Conservation (phyloP, 2,329 filamentous ascomycete species). For the Stachybotrys elegans region DNA sequence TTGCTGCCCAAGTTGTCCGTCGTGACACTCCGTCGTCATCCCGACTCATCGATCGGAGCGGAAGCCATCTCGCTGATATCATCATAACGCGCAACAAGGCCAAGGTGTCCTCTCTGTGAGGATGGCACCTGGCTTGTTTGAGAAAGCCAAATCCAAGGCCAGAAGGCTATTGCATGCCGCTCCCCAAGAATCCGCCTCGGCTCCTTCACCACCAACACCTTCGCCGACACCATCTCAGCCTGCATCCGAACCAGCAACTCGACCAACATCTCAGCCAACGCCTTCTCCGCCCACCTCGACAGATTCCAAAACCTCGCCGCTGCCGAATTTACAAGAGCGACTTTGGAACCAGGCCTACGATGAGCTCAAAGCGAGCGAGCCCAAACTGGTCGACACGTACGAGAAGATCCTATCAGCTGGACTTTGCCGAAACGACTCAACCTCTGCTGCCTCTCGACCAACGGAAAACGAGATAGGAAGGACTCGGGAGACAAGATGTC, state of each 20-base stretch:
- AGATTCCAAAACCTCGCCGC: neutral
- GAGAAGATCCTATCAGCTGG: constrained; percentile 13
- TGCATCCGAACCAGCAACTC: neutral
- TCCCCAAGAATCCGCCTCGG: neutral
- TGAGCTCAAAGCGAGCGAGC: constrained; percentile 9
- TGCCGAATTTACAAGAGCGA: constrained; percentile 4
- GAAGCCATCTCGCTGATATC: neutral
- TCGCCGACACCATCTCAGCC: neutral
- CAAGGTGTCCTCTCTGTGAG: neutral
- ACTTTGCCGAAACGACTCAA: constrained; percentile 4
- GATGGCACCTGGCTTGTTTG: neutral
- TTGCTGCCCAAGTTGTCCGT: neutral
- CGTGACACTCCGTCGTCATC: neutral
- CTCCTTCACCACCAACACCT: constrained; percentile 1
- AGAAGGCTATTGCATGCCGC: neutral
- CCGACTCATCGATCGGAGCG: neutral
- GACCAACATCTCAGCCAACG: neutral
- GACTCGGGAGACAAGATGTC: neutral
- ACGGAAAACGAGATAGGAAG: constrained; percentile 1
- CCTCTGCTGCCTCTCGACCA: neutral
- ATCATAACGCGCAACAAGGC: neutral
- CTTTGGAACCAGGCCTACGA: constrained; percentile 17
- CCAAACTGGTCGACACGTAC: constrained; percentile 13
- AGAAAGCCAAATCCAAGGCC: neutral
- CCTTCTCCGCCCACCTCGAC: neutral